Evolutionary conservation across 2,329 filamentous ascomycete genomes (phyloP).

Genomic region (Fusarium gaditjirri): DNA sequence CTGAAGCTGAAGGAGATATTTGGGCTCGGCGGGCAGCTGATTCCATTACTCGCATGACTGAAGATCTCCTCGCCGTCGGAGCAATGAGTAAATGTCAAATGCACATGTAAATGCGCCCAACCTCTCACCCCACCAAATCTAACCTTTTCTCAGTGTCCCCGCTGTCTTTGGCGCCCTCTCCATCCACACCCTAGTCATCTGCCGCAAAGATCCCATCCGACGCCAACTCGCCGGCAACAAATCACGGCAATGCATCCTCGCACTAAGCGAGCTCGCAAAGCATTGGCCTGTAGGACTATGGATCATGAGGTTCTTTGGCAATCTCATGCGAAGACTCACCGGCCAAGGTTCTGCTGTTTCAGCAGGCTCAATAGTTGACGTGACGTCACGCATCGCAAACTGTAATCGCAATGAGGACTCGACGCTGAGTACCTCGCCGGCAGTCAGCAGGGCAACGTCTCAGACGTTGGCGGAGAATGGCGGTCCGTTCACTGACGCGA

Average conservation of each 20-base stretch:
- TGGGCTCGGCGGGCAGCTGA: constrained; percentile 25
- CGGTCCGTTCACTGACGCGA: neutral
- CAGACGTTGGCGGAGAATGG: neutral
- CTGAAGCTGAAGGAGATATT: constrained; percentile 12
- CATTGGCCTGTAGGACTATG: constrained; percentile 35
- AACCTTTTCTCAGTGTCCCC: neutral
- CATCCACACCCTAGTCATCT: constrained; percentile 34
- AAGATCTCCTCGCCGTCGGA: constrained; percentile 22
- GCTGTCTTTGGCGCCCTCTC: constrained; percentile 33
- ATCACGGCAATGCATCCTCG: constrained; percentile 38
- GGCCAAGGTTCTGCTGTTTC: constrained; percentile 15
- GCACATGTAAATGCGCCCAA: neutral
- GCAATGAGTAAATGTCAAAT: constrained; percentile 24
- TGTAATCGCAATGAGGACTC: neutral
- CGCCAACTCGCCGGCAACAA: constrained; percentile 38
- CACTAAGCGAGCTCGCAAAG: constrained; percentile 30
- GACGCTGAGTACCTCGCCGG: accelerated
- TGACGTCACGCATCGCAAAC: constrained; percentile 13
- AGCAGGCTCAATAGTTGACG: constrained; percentile 18
- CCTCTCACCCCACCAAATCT: accelerated
- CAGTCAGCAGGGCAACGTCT: accelerated
- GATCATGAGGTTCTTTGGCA: constrained; percentile 34
- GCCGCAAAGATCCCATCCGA: constrained; percentile 21
- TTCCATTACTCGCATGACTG: constrained; percentile 28
- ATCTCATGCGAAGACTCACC: constrained; percentile 28